These are phyloP conservation scores for Candida krabiensis DNA, from an alignment of 805 yeast species.

Conservation along the genomic window DNA sequence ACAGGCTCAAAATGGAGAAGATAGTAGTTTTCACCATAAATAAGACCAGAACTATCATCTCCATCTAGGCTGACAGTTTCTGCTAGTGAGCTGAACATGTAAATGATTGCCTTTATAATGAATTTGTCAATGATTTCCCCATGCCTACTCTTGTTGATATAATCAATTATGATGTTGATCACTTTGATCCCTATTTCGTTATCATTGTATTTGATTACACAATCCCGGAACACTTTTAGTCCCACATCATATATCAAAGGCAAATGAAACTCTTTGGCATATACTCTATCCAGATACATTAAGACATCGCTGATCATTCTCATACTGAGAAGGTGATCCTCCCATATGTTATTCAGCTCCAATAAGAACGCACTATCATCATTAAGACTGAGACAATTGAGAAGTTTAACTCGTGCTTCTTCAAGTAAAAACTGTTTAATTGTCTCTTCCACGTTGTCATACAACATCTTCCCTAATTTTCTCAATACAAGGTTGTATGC, in stretches of 20 bases:
- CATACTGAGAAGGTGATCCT: conserved; percentile 69
- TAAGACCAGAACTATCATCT: conserved; percentile 14
- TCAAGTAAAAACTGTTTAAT: conserved; percentile 47
- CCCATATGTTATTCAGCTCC: conserved; percentile 53
- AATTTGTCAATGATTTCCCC: conserved; percentile 57
- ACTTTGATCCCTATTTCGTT: conserved; percentile 52
- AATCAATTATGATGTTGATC: conserved; percentile 49
- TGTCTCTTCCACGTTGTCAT: conserved; percentile 54
- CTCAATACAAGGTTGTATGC: conserved; percentile 75
- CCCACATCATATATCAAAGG: conserved; percentile 75
- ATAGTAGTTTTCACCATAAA: conserved; percentile 62
- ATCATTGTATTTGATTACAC: conserved; percentile 50
- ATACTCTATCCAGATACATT: conserved; percentile 85
- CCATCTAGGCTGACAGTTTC: conserved; percentile 32
- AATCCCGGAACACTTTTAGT: conserved; percentile 60
- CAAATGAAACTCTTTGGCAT: conserved; percentile 64
- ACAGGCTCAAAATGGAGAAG: conserved; percentile 64
- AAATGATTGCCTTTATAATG: conserved; percentile 58
- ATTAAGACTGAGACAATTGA: conserved; percentile 10
- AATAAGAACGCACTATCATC: conserved; percentile 32
- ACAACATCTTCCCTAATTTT: conserved; percentile 64
- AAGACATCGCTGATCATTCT: conserved; percentile 79
- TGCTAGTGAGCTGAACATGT: conserved; percentile 68
- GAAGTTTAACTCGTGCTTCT: conserved; percentile 22
- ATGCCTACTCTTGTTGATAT: conserved; percentile 54